Evolutionary conservation across 495 filamentous ascomycete species (phyloP), one percentile per base, ranked within the genome.

Genomic region (Xylaria acuta): DNA sequence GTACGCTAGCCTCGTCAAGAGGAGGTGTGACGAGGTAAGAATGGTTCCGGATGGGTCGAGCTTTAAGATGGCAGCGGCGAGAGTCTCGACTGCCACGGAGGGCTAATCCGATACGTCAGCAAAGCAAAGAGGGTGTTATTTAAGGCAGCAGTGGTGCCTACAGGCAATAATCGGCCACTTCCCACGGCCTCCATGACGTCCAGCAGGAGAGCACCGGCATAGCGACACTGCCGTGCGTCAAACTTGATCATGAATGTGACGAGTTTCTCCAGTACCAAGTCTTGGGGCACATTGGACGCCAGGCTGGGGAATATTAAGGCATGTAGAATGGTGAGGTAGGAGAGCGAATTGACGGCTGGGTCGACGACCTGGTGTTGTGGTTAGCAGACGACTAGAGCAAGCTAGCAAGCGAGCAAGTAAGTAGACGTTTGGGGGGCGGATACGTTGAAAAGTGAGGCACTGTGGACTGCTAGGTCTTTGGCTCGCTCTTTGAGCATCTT

Each of bases 21-120:
- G 70, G 34, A 91, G 75, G 72, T 97, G 94, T 54, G 83, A 84
- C 2, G 86, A 87, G 5, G 93, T 95, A 70, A 97, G 88, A 41
- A 91, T 87, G 22, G 87, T 87, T 56, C 88, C 88, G n/a, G 88
- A 86, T 14, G 92, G 89, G 72, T 96, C 92, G 18, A 97, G 83
- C 73, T 88, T 88, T 27, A 95, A 82, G 67, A 97, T 88, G 25
- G 91, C 91, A 65, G 88, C 84, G 51, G 88, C 81, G 36, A 95
- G 83, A 7, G 88, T 81, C 25, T 84, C 82, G 51, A 93, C 84
- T 11, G 90, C 92, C 54, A 89, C 78, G 3, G 84, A 79, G 14
- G 91, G 88, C 92, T 86, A 38, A 36, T 34, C 14, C 20, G 47
- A 2, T 18, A 41, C 45, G 66, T 78, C 49, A 70, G 49, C 27